These are phyloP conservation scores for Tolypocladium album DNA, from an alignment of 2,329 filamentous ascomycete species.

Conservation along the genomic window DNA sequence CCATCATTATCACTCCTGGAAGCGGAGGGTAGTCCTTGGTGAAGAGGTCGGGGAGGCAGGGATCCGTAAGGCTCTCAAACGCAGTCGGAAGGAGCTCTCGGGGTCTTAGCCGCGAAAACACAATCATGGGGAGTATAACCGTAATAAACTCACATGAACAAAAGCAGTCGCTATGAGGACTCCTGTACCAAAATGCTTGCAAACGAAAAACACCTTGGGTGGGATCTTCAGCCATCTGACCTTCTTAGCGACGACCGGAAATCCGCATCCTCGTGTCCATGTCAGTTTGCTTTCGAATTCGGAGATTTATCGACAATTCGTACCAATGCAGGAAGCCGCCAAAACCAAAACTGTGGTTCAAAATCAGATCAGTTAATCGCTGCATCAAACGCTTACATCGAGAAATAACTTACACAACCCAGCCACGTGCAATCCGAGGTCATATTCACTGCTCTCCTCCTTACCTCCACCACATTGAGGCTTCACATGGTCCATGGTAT, in stretches of 20 bases:
- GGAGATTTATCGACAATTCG: background rate
- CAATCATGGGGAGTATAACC: fast-evolving
- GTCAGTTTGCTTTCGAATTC: background rate
- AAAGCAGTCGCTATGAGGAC: conserved; percentile 65
- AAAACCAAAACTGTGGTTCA: conserved; percentile 14
- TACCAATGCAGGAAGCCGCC: conserved; percentile 15
- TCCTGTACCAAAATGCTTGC: conserved; percentile 59
- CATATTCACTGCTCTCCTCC: conserved; percentile 9
- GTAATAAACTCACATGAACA: conserved; percentile 45
- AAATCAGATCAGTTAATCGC: background rate
- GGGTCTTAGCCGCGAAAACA: background rate
- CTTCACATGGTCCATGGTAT: conserved; percentile 6
- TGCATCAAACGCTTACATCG: too few species aligned
- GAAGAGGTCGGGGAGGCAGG: conserved; percentile 49
- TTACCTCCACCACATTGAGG: conserved; percentile 16
- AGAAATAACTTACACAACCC: conserved; percentile 16
- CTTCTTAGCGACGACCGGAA: conserved; percentile 43
- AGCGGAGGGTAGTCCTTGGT: conserved; percentile 49
- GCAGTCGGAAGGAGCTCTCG: conserved; percentile 45
- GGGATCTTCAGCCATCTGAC: conserved; percentile 48
- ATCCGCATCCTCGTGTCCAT: conserved; percentile 29
- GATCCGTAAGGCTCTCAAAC: conserved; percentile 39
- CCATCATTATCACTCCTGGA: conserved; percentile 57
- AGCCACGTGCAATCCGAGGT: conserved; percentile 15
- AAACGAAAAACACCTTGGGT: conserved; percentile 46